A percentile compares a stretch with the other conserved stretches of the same genome.
phyloP scores from a whole-genome alignment of 805 yeast species.

The Ogataea nonfermentans region DNA sequence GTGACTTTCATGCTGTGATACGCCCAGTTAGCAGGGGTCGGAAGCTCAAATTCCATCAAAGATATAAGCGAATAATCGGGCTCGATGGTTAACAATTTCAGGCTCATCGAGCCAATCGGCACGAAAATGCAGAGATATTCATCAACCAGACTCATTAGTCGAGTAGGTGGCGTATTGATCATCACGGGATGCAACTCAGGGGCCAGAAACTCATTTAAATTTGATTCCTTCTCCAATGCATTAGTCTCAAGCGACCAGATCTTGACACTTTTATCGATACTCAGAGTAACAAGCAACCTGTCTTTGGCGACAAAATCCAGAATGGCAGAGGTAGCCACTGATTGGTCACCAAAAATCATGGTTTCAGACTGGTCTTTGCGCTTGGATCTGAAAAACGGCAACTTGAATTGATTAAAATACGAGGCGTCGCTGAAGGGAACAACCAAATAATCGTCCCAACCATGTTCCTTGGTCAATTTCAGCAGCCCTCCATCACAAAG shows the following conservation, averaged over 20 bases:
- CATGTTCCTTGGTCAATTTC: conserved; percentile 41
- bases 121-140: conserved; percentile 24
- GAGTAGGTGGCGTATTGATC: conserved; percentile 22
- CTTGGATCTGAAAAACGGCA: conserved; percentile 23
- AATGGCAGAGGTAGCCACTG: conserved; percentile 26
- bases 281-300: conserved; percentile 38
- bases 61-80: conserved; percentile 11
- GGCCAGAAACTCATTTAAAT: conserved; percentile 25
- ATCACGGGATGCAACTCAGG: conserved; percentile 18
- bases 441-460: conserved; percentile 21
- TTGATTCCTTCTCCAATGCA: conserved; percentile 19
- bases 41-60: conserved; percentile 14
- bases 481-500: conserved; percentile 78
- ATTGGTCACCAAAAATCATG: conserved; percentile 20
- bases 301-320: conserved; percentile 18
- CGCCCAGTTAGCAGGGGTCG: conserved; percentile 25
- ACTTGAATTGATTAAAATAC: conserved; percentile 36
- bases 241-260: conserved; percentile 56
- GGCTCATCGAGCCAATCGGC: conserved; percentile 25
- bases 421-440: conserved; percentile 53
- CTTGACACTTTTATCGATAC: conserved; percentile 53
- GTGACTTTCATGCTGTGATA: conserved; percentile 24
- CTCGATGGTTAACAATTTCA: conserved; percentile 25
- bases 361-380: conserved; percentile 6
- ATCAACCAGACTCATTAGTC: conserved; percentile 14